These are phyloP conservation scores for Sporopachydermia quercuum DNA, from an alignment of 805 yeast genomes.

Conservation along the genomic window DNA sequence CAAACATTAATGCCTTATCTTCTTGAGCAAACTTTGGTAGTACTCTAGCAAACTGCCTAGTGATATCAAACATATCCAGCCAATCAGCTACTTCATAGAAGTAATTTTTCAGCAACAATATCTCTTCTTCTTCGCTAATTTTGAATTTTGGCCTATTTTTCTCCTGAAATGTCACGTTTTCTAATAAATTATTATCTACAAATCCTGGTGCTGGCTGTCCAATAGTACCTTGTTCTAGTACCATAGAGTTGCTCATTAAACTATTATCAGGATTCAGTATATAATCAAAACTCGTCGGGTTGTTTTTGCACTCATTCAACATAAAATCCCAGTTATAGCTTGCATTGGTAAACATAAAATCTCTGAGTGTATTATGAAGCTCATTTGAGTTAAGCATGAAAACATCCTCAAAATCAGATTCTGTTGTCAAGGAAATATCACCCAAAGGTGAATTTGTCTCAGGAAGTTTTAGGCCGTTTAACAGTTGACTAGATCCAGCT, in stretches of 20 bases:
- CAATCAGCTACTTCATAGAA: conserved; percentile 25
- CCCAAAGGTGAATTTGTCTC: conserved; percentile 6
- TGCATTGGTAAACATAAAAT: conserved; percentile 25
- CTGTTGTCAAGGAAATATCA: background rate
- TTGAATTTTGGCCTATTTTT: background rate
- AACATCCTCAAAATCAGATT: background rate
- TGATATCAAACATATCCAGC: conserved; percentile 24
- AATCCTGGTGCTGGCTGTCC: no score
- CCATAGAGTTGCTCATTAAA: no score
- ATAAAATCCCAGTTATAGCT: conserved; percentile 7
- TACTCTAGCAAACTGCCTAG: conserved; percentile 21
- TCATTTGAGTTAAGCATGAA: conserved; percentile 11
- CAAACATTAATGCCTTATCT: conserved; percentile 18
- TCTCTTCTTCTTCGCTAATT: conserved; percentile 15
- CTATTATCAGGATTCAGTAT: background rate
- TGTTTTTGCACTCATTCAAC: conserved; percentile 6
- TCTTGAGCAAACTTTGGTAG: conserved; percentile 25
- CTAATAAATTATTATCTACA: conserved; percentile 15
- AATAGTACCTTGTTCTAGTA: no score
- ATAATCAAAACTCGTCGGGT: conserved; percentile 8
- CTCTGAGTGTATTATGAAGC: conserved; percentile 22
- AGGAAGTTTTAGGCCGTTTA: conserved; percentile 6
- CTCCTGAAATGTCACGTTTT: conserved; percentile 10
- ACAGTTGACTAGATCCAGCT: conserved; percentile 6
- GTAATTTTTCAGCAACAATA: conserved; percentile 19